A percentile compares a stretch with the other conserved stretches of the same genome.
Evolutionary conservation across 768 basidiomycete genomes (phyloP).

Genomic region (Calocera viscosa): DNA sequence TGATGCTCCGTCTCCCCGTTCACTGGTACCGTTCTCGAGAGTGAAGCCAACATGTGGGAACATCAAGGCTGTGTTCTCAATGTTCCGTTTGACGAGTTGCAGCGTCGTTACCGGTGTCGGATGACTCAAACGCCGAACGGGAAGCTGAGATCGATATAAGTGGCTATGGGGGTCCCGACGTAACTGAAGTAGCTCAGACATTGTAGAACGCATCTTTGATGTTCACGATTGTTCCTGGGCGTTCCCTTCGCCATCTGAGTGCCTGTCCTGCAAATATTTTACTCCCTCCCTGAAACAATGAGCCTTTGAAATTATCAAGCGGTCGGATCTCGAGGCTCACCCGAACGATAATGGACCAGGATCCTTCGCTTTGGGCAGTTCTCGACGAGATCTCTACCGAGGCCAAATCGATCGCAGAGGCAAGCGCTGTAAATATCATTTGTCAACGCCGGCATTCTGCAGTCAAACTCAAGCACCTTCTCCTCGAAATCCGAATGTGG

Average conservation of each 20-base stretch:
- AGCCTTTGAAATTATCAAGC: slow-evolving; percentile 4
- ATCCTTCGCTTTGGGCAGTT: slow-evolving; percentile 47
- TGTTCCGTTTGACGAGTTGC: slow-evolving; percentile 53
- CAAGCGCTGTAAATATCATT: slow-evolving; percentile 44
- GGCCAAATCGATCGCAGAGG: slow-evolving; percentile 67
- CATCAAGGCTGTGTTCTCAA: slow-evolving; percentile 61
- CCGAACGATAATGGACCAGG: slow-evolving; percentile 70
- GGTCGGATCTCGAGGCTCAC: slow-evolving; percentile 28
- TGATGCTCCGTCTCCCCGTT: slow-evolving; percentile 27
- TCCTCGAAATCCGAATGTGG: slow-evolving; percentile 82
- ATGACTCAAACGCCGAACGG: slow-evolving; percentile 66
- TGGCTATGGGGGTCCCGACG: not conserved
- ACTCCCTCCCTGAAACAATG: slow-evolving; percentile 43
- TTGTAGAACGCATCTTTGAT: slow-evolving; percentile 86
- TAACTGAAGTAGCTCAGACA: slow-evolving; percentile 29
- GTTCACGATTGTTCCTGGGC: slow-evolving; percentile 65
- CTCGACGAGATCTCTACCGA: slow-evolving; percentile 74
- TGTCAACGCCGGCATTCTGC: not conserved
- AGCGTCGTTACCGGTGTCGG: slow-evolving; percentile 45
- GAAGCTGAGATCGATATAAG: slow-evolving; percentile 40
- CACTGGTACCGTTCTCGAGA: slow-evolving; percentile 42
- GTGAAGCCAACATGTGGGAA: slow-evolving; percentile 60
- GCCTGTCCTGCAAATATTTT: slow-evolving; percentile 60
- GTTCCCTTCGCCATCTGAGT: slow-evolving; percentile 59
- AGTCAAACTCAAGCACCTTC: slow-evolving; percentile 49